These are phyloP conservation scores for Fagus crenata DNA, from an alignment of 306 rosid species.

Conservation along the genomic window DNA sequence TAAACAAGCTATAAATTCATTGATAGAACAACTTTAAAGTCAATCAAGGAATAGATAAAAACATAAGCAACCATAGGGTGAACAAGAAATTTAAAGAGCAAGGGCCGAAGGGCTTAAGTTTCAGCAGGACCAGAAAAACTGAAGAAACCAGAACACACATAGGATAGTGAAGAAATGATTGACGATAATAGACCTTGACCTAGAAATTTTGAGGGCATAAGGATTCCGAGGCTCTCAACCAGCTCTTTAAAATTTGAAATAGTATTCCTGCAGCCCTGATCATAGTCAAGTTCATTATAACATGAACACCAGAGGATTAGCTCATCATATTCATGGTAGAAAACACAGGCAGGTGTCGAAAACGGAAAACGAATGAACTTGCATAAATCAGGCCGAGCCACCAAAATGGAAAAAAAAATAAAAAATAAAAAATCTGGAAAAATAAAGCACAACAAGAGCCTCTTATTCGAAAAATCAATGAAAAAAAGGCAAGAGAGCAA, in stretches of 20 bases:
- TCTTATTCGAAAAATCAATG: background rate
- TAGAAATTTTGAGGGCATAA: conserved; percentile 44
- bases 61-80: background rate
- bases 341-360: conserved; percentile 1
- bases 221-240: conserved; percentile 53
- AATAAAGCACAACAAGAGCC: background rate
- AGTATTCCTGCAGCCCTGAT: conserved; percentile 55
- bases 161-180: conserved; percentile 19
- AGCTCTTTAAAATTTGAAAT: conserved; percentile 44
- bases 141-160: background rate
- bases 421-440: too few relatives aligned
- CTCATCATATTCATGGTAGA: conserved; percentile 11
- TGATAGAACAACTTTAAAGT: background rate
- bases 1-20: background rate
- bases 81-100: background rate
- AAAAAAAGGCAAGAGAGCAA: background rate
- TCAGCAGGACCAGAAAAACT: background rate
- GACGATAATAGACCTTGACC: conserved; percentile 49
- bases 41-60: background rate
- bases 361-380: background rate
- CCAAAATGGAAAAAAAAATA: too few relatives aligned
- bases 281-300: conserved; percentile 41
- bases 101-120: background rate
- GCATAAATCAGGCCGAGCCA: too few relatives aligned
- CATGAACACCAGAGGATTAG: conserved; percentile 32